Conservation (phyloP, 371 early-diverging fungal genomes). For the Umbelopsis sp. region DNA sequence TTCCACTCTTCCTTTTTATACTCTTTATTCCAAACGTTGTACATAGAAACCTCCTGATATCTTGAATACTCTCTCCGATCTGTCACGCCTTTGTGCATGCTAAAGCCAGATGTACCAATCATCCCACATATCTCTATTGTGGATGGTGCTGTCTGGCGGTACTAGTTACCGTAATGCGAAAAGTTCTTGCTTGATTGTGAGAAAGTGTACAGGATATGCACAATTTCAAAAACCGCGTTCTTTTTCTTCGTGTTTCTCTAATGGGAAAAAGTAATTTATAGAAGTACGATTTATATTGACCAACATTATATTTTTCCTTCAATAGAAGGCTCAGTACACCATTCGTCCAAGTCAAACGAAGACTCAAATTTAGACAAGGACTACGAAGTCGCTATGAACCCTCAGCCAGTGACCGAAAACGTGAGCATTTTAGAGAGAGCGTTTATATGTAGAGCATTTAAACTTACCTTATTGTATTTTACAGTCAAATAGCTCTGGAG, state of each 20-base stretch:
- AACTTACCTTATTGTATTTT: neutral
- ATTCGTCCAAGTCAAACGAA: slow-evolving; percentile 4
- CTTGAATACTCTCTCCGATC: neutral
- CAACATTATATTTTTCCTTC: neutral
- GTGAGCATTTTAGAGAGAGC: neutral
- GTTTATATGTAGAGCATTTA: neutral
- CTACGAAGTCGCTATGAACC: neutral
- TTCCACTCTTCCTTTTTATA: neutral
- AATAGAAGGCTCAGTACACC: slow-evolving; percentile 6
- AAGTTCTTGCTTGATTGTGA: neutral
- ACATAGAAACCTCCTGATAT: neutral
- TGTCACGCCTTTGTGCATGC: neutral
- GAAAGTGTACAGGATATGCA: neutral
- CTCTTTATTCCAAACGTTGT: neutral
- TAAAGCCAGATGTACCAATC: neutral
- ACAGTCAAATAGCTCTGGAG: too few species aligned
- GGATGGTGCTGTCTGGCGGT: neutral
- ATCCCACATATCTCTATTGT: neutral
- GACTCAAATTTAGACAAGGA: neutral
- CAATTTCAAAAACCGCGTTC: neutral
- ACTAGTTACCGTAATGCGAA: neutral
- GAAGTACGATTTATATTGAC: neutral
- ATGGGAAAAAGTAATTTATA: neutral
- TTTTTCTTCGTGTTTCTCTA: neutral
- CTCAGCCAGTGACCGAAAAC: neutral